Base-by-base conservation (phyloP, 2,329 filamentous ascomycete genomes). In the Trichophyton equinum region DNA sequence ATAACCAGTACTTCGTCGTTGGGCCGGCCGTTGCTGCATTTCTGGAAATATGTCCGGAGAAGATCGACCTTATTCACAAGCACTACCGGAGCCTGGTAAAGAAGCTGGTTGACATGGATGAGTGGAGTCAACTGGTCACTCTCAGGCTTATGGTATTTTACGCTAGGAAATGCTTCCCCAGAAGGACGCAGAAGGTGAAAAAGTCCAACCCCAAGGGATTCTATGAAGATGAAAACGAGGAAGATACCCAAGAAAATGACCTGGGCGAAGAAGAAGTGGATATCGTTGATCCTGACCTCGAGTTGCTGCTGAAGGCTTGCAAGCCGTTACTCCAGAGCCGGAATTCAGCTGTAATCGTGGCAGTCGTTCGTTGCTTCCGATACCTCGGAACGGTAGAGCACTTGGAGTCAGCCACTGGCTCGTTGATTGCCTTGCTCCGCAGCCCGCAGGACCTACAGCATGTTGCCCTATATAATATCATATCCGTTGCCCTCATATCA, bases 91-190 rank as follows among this genome's bases (percentile, higher is more conserved):
- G 83, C 40, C 77, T 99, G 64, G 85, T 95, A 64, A 89, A 85
- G 72, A 96, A 96, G 77, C 77, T 97, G 59, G 90, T 96, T 25
- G 94, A 99, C 71, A 99, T 99, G 94, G 94, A 99, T 70, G 94
- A 99, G 75, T 99, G 94, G 94, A 88, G 91, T 47, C 94, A 99
- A 75, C 74, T 97, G 60, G 87, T 90, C 1, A 88, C 88, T 2
- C 71, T 99, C 67, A 82, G 85, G 44, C 78, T 99, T 65, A 86
- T 97, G 83, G 86, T 88, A 1, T 78, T 85, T 22, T 99, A 99
- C 72, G 85, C 89, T 1, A 84, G 94, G 60, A 88, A 83, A 70
- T 96, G 90, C 72, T 99, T 99, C 67, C 91, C 94, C 0, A 80
- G 81, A 60, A 81, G 82, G 70, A 87, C 79, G 7, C 78, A 78